These are phyloP conservation scores for Synura sp. DNA, from an alignment of 352 stramenopile genomes.

Conservation along the genomic window DNA sequence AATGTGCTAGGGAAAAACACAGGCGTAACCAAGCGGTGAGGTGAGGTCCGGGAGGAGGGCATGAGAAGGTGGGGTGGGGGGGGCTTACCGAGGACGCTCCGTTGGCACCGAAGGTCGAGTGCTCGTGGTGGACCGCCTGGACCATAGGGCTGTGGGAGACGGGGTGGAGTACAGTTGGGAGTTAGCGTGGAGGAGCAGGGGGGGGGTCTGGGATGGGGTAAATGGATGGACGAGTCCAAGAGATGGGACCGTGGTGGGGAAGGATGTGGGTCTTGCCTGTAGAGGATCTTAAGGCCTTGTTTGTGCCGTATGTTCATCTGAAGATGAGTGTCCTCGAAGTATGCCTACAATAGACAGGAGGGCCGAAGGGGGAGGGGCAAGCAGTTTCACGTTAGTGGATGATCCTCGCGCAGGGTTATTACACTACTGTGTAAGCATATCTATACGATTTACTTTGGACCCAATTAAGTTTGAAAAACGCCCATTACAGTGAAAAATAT, in stretches of 20 bases:
- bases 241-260: not conserved
- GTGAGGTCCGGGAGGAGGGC: no score
- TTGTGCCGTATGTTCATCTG: not conserved
- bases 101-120: not conserved
- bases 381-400: no score
- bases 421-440: no score
- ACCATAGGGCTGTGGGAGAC: not conserved
- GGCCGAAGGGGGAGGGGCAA: no score
- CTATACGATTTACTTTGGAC: no score
- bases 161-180: not conserved
- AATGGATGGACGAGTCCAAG: not conserved
- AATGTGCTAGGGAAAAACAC: not conserved
- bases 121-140: not conserved
- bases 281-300: not conserved
- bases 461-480: no score
- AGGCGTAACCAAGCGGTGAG: no score
- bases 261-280: not conserved
- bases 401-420: no score
- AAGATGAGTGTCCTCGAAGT: not conserved
- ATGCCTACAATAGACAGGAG: not conserved
- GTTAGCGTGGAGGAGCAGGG: not conserved
- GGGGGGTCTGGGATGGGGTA: no score
- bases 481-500: no score
- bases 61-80: no score
- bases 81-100: no score